Evolutionary conservation across 352 stramenopile genomes (phyloP), one percentile per base, ranked within the genome.

Genomic region (Globisporangium middletonii): DNA sequence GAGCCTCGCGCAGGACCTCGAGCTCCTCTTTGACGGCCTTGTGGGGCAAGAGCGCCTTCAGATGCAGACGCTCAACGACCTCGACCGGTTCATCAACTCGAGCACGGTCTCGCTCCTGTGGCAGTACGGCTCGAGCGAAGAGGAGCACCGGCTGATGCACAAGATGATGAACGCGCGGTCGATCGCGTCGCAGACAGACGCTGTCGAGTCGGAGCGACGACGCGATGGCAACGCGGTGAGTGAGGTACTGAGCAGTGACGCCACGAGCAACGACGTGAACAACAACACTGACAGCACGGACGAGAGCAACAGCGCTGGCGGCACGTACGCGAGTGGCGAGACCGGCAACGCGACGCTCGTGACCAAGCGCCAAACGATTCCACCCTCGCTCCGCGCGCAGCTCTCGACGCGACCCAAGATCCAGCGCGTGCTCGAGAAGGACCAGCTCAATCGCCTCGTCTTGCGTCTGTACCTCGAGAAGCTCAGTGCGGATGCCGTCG

Each of bases 21-120:
- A 87, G 26, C 72, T 77, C 48, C 60, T 90, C 23, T 83, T 85
- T 37, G 59, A 72, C 11, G 69, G 65, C 3, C 60, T 90, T 0
- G 65, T 71, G 4, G 57, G 73, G 1, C 65, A 72, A 15, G 77
- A 82, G 44, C 64, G 65, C 11, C 55, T 68, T 3, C 77, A 80
- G 51, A 55, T 80, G 19, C 46, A 49, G 2, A 50, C 77, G 9
- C 53, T 90, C 4, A 85, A 86, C 55, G 64, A 78, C 38, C 67
- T 88, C 56, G 80, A 90, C 33, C 69, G 77, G 23, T 88, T 84
- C 60, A 83, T 88, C 60, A 83, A 88, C 58, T 87, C 77, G 23
- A 79, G 65, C 43, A 73, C 82, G 0, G 76, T 88, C 3, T 70
- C 73, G 16, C 65, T 88, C 43, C 73, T 90, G 18, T 90, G 80